Conservation (phyloP, 179 eudicot genomes). For the Spinacia oleracea region DNA sequence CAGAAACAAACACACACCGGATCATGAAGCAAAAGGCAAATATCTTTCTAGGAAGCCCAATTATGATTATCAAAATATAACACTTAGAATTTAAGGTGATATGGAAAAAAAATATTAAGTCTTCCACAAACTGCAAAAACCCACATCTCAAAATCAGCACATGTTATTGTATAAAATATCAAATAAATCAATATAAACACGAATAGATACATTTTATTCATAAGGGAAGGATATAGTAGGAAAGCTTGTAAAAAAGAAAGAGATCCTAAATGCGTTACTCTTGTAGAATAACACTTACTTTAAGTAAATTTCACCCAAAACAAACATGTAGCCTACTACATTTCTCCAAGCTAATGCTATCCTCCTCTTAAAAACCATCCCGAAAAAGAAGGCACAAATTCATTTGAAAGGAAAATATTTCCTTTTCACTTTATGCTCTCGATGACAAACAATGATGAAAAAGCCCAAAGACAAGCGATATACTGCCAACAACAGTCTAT, state of each 20-base stretch:
- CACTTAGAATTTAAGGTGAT: background rate
- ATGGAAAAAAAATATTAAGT: background rate
- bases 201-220: too few relatives aligned
- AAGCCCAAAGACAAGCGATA: background rate
- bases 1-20: background rate
- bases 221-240: too few relatives aligned
- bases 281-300: too few relatives aligned
- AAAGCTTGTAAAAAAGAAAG: too few relatives aligned
- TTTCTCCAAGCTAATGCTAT: background rate
- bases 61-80: background rate
- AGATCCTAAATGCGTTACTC: too few relatives aligned
- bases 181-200: too few relatives aligned
- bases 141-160: background rate
- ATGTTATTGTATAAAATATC: background rate
- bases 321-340: background rate
- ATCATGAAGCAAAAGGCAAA: background rate
- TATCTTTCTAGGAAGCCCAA: background rate
- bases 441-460: constrained; percentile 1
- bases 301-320: background rate
- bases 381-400: background rate
- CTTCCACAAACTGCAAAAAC: background rate
- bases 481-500: background rate
- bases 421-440: background rate
- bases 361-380: background rate
- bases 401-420: background rate